These are phyloP conservation scores for Candida sphagnicola DNA, from an alignment of 805 yeast genomes.

Conservation along the genomic window DNA sequence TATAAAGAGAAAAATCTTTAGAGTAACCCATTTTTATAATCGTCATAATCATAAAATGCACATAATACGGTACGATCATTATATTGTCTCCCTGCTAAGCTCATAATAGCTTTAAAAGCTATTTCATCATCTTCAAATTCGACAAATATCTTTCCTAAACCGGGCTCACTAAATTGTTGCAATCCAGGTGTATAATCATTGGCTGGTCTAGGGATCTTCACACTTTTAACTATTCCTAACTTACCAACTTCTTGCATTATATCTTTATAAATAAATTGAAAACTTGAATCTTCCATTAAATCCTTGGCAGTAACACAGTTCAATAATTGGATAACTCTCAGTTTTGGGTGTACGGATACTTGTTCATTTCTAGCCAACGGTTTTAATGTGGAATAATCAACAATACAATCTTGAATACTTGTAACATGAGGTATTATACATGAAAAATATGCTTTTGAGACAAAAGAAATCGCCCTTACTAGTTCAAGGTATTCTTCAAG, in stretches of 20 bases:
- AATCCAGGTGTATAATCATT: constrained; percentile 43
- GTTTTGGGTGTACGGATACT: constrained; percentile 34
- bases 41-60: constrained; percentile 56
- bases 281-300: constrained; percentile 46
- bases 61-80: constrained; percentile 68
- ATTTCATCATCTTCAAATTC: constrained; percentile 51
- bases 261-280: constrained; percentile 48
- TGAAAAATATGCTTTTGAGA: constrained; percentile 27
- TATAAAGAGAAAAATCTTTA: too few species aligned
- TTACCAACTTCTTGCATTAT: constrained; percentile 46
- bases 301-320: constrained; percentile 68
- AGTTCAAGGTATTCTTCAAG: constrained; percentile 12
- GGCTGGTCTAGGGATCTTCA: constrained; percentile 62
- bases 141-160: constrained; percentile 70
- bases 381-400: constrained; percentile 34
- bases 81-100: constrained; percentile 62
- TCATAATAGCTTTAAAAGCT: constrained; percentile 55
- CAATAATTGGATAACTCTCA: constrained; percentile 58
- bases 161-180: constrained; percentile 41
- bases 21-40: constrained; percentile 44
- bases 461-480: constrained; percentile 11
- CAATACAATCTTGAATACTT: constrained; percentile 32
- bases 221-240: constrained; percentile 48
- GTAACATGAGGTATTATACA: constrained; percentile 27
- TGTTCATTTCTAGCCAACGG: constrained; percentile 34